These are phyloP conservation scores for Pyrenophora seminiperda DNA, from an alignment of 2,329 filamentous ascomycete genomes.

Conservation along the genomic window DNA sequence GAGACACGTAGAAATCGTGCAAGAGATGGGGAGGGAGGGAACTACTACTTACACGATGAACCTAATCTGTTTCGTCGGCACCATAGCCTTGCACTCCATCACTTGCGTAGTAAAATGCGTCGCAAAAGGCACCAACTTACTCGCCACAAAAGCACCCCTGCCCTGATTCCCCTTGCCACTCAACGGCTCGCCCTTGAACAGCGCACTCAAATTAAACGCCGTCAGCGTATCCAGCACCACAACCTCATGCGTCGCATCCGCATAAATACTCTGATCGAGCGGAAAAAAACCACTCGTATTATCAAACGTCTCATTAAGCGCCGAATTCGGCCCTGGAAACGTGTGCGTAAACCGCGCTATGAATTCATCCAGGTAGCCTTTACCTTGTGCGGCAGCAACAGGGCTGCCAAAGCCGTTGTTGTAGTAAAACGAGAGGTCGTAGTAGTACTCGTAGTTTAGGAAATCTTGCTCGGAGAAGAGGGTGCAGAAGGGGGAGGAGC, in stretches of 20 bases:
- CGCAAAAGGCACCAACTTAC: constrained; percentile 37
- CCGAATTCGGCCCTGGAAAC: constrained; percentile 28
- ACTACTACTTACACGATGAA: constrained; percentile 34
- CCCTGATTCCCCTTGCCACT: constrained; percentile 23
- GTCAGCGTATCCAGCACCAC: constrained; percentile 38
- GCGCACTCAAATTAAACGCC: constrained; percentile 39
- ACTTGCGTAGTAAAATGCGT: constrained; percentile 41
- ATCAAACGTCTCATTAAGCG: constrained; percentile 44
- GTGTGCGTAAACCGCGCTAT: constrained; percentile 36
- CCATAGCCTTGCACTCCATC: constrained; percentile 26
- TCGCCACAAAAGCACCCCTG: constrained; percentile 35
- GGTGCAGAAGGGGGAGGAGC: constrained; percentile 52
- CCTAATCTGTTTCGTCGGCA: constrained; percentile 35
- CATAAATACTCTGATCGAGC: constrained; percentile 52
- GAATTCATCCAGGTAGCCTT: constrained; percentile 39
- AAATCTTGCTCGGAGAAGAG: constrained; percentile 53
- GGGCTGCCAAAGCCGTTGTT: constrained; percentile 41
- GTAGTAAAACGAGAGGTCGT: constrained; percentile 49
- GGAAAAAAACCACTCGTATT: constrained; percentile 52
- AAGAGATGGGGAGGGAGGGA: background rate
- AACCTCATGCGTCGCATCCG: constrained; percentile 52
- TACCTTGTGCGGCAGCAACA: constrained; percentile 41
- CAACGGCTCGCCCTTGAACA: constrained; percentile 36
- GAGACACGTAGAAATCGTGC: background rate
- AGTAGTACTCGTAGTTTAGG: constrained; percentile 53